Percentiles rank a stretch among this genome's conserved stretches.
Evolutionary conservation across 495 filamentous ascomycete genomes (phyloP).

Genomic region (Talaromyces proteolyticus): DNA sequence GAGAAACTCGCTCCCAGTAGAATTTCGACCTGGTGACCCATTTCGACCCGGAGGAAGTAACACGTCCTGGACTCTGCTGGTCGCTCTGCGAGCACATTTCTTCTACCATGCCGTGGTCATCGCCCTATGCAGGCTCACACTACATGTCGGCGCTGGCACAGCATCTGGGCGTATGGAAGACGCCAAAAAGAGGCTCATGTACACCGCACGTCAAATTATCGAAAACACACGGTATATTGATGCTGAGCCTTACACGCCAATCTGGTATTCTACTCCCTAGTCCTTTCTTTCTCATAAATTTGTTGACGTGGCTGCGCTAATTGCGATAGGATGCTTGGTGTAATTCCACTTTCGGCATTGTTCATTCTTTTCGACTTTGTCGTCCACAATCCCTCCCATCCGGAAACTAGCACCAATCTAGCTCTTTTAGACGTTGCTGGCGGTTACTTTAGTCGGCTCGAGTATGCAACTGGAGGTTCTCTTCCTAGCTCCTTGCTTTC

Average conservation of each 20-base stretch:
- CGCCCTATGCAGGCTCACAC: conserved; percentile 19
- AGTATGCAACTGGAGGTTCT: conserved; percentile 21
- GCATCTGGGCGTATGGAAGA: conserved; percentile 9
- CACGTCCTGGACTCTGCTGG: background rate
- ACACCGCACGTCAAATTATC: conserved; percentile 18
- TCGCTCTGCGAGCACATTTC: conserved; percentile 1
- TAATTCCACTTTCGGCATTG: conserved; percentile 25
- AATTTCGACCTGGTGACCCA: conserved; percentile 18
- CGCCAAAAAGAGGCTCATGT: conserved; percentile 17
- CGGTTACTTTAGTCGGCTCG: conserved; percentile 25
- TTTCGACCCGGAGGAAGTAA: conserved; percentile 5
- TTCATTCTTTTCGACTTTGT: conserved; percentile 36
- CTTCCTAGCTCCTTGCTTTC: conserved; percentile 20
- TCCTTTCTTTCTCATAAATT: background rate
- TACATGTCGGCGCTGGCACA: conserved; percentile 17
- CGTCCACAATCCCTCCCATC: conserved; percentile 29
- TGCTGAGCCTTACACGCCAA: conserved; percentile 19
- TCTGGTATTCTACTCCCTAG: conserved; percentile 18
- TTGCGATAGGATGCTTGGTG: conserved; percentile 12
- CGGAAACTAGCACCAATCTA: conserved; percentile 27
- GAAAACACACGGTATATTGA: conserved; percentile 27
- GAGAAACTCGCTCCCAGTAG: conserved; percentile 18
- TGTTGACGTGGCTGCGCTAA: background rate
- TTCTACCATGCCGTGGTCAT: conserved; percentile 24
- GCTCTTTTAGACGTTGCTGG: conserved; percentile 22